Conservation (phyloP, 2,329 filamentous ascomycete species). For the Fusarium sp. region DNA sequence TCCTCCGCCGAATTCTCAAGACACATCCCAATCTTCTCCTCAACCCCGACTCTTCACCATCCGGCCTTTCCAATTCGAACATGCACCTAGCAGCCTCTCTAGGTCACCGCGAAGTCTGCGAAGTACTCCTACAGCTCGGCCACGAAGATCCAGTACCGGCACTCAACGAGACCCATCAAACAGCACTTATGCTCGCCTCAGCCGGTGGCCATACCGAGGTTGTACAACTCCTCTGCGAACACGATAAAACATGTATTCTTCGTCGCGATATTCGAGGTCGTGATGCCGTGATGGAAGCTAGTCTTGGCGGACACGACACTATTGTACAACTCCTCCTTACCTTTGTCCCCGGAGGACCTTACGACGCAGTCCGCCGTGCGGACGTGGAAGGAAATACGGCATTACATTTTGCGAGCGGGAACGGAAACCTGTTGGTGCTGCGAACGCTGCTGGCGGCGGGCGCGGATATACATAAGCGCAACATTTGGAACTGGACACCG, state of each 20-base stretch:
- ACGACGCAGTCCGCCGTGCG: conserved; percentile 64
- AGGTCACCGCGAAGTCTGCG: conserved; percentile 76
- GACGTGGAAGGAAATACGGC: conserved; percentile 87
- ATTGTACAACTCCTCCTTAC: conserved; percentile 74
- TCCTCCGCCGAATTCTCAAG: conserved; percentile 81
- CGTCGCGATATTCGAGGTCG: conserved; percentile 75
- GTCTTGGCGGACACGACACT: conserved; percentile 70
- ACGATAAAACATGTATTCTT: conserved; percentile 71
- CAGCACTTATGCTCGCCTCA: conserved; percentile 83
- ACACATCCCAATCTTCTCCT: conserved; percentile 77
- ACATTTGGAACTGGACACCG: conserved; percentile 84
- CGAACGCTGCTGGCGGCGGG: conserved; percentile 82
- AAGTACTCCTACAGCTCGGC: conserved; percentile 76
- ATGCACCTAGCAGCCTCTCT: conserved; percentile 83
- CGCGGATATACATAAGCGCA: conserved; percentile 77
- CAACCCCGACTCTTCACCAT: conserved; percentile 79
- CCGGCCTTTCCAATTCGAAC: conserved; percentile 81
- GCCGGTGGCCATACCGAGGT: conserved; percentile 76
- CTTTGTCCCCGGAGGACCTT: conserved; percentile 66
- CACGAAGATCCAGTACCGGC: conserved; percentile 81
- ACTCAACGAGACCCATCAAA: conserved; percentile 83
- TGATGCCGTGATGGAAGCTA: conserved; percentile 78
- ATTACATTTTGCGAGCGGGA: conserved; percentile 85
- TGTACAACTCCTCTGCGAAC: conserved; percentile 76
- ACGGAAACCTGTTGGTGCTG: conserved; percentile 81